Evolutionary conservation across 768 basidiomycete species (phyloP), one percentile per base, ranked within the genome.

Genomic region (Suillus paluster): DNA sequence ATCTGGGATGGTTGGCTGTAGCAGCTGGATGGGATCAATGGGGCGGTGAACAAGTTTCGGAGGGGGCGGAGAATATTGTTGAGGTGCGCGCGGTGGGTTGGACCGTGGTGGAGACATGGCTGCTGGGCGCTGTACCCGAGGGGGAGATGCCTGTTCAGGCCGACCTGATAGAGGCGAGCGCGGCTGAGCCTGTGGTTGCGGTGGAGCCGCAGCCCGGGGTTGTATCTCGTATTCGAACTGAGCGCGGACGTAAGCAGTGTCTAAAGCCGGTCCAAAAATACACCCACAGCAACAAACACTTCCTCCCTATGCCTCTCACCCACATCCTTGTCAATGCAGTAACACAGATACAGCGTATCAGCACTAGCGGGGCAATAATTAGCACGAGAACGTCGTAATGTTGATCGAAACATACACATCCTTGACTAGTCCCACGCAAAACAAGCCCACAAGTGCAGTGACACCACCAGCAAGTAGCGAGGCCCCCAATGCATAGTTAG

Each of bases 401-500:
- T 34, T 25, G 36, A 25, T 14, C 17, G 44, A 17, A 10, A 77
- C 86, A 76, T 67, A 88, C 86, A 83, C 83, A 75, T 97, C 94
- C 64, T 86, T 85, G 42, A 95, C 85, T 5, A 95, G 79, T 5
- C 92, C 92, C 8, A 92, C 86, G 64, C 91, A 94, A 67, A 94
- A 95, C 72, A 91, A 70, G 1, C 92, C 90, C 36, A 94, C 92
- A 23, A 95, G 78, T 6, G 90, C 91, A 0, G 92, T 92, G 19
- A 93, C 86, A 11, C 85, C 87, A 4, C 89, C 94, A 25, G 90
- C 90, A 4, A 96, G 78, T 17, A 96, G 66, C 1, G 91, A 86
- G 23, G 91, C 90, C 14, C 87, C 82, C 9, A 95, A 79, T 0
- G 94, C 92, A 67, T 90, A 83, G 50, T 87, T 73, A 0, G 93